phyloP scores from a whole-genome alignment of 2,329 filamentous ascomycete species.

The Botrytis cinerea region DNA sequence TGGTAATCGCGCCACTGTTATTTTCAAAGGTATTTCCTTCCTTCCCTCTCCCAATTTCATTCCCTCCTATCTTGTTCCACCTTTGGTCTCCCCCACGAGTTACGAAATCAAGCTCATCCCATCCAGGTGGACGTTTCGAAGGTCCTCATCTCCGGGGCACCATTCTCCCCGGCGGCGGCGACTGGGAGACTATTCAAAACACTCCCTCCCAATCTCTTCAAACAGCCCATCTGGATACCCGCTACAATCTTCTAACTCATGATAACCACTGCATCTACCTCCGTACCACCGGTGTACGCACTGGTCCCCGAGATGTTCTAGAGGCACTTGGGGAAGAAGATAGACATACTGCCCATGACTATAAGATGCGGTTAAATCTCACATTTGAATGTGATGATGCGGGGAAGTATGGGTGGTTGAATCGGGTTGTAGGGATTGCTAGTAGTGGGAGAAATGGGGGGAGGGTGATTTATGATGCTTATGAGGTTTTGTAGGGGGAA shows the following conservation, averaged over 20 bases:
- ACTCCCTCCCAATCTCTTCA: slow-evolving; percentile 20
- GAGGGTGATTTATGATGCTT: slow-evolving; percentile 30
- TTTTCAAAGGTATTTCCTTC: background rate
- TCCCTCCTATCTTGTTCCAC: background rate
- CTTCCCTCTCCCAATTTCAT: too few relatives aligned
- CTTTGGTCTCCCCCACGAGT: background rate
- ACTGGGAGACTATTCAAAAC: slow-evolving; percentile 22
- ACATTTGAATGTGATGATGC: slow-evolving; percentile 38
- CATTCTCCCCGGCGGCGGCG: slow-evolving; percentile 8
- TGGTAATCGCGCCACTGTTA: background rate
- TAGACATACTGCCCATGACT: slow-evolving; percentile 27
- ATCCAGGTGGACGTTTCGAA: slow-evolving; percentile 23
- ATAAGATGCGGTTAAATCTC: slow-evolving; percentile 38
- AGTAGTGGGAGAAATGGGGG: slow-evolving; percentile 26
- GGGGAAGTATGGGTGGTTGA: slow-evolving; percentile 38
- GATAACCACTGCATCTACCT: slow-evolving; percentile 13
- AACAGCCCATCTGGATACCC: background rate
- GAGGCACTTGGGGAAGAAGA: slow-evolving; percentile 2
- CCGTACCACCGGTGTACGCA: background rate
- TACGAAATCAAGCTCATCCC: background rate
- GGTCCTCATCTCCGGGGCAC: slow-evolving; percentile 18
- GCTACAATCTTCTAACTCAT: slow-evolving; percentile 5
- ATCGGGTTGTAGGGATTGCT: slow-evolving; percentile 26
- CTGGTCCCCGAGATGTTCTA: background rate
- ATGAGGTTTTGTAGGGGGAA: slow-evolving; percentile 19